Conservation (phyloP, 805 yeast genomes). For the Saccharomycopsis sp. region DNA sequence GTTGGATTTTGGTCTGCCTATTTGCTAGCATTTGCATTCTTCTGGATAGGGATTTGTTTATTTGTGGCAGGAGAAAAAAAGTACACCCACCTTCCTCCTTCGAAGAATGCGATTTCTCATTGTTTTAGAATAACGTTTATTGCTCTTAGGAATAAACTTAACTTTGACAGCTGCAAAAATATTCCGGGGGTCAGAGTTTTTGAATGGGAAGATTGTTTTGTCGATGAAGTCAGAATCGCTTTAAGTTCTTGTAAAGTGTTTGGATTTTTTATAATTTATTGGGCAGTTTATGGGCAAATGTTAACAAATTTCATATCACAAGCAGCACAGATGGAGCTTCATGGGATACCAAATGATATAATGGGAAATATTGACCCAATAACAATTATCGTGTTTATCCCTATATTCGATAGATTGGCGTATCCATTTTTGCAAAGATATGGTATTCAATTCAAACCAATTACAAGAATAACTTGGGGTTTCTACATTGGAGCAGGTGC, state of each 20-base stretch:
- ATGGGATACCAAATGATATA: constrained; percentile 76
- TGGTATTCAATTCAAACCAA: constrained; percentile 58
- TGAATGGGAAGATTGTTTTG: constrained; percentile 63
- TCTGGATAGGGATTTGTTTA: constrained; percentile 49
- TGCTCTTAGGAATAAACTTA: constrained; percentile 40
- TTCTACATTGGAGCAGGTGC: constrained; percentile 58
- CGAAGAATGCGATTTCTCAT: constrained; percentile 52
- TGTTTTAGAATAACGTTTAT: constrained; percentile 41
- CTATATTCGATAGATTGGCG: constrained; percentile 54
- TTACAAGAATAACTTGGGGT: constrained; percentile 65
- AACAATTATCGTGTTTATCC: constrained; percentile 71
- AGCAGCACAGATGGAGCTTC: constrained; percentile 67
- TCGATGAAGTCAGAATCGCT: constrained; percentile 64
- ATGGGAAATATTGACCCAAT: constrained; percentile 71
- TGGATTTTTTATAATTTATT: constrained; percentile 61
- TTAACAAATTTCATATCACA: constrained; percentile 64
- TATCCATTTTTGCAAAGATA: constrained; percentile 47
- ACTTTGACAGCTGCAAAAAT: constrained; percentile 53
- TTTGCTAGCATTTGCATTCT: constrained; percentile 63
- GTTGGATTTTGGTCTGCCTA: constrained; percentile 73
- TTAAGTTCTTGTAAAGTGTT: constrained; percentile 68
- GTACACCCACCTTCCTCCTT: constrained; percentile 54
- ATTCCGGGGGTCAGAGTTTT: constrained; percentile 38
- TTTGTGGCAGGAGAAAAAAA: constrained; percentile 45
- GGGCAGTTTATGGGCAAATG: constrained; percentile 73